Evolutionary conservation across 208 protist species (phyloP).

Genomic region (Histomonas meleagridis): DNA sequence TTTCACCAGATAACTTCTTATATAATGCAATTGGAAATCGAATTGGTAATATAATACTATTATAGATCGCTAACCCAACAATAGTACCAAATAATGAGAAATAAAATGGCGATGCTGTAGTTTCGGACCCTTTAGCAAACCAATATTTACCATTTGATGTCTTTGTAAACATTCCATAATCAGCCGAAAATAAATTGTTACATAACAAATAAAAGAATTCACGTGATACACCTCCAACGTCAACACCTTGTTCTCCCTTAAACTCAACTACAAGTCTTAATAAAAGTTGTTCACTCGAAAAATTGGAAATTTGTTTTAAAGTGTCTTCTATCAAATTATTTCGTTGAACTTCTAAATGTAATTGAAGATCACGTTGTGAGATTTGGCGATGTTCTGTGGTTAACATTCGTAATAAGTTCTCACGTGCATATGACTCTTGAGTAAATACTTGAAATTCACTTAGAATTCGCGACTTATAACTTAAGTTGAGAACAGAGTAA

Average conservation of each 20-base stretch:
- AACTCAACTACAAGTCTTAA: constrained; percentile 71
- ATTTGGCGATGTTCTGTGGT: background rate
- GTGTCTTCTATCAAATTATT: constrained; percentile 13
- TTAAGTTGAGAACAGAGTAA: too few species aligned
- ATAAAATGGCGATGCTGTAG: constrained; percentile 44
- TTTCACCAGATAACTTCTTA: constrained; percentile 40
- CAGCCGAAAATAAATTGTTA: constrained; percentile 67
- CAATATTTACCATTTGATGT: constrained; percentile 59
- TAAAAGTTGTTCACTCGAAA: constrained; percentile 53
- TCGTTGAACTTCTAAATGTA: background rate
- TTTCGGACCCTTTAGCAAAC: constrained; percentile 54
- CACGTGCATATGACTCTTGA: too few species aligned
- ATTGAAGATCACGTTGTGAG: background rate
- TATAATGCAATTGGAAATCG: constrained; percentile 63
- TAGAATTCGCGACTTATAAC: too few species aligned
- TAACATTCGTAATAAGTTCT: background rate
- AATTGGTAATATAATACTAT: constrained; percentile 72
- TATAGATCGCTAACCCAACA: constrained; percentile 76
- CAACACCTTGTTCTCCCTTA: constrained; percentile 72
- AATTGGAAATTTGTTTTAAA: background rate
- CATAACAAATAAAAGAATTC: constrained; percentile 84
- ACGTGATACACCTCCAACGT: constrained; percentile 79
- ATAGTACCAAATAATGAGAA: constrained; percentile 44
- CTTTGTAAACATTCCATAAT: constrained; percentile 72
- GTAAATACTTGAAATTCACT: too few species aligned